A percentile compares a stretch with the other conserved stretches of the same genome.
phyloP scores from a whole-genome alignment of 345 rosid species.

The Lagerstroemia speciosa region DNA sequence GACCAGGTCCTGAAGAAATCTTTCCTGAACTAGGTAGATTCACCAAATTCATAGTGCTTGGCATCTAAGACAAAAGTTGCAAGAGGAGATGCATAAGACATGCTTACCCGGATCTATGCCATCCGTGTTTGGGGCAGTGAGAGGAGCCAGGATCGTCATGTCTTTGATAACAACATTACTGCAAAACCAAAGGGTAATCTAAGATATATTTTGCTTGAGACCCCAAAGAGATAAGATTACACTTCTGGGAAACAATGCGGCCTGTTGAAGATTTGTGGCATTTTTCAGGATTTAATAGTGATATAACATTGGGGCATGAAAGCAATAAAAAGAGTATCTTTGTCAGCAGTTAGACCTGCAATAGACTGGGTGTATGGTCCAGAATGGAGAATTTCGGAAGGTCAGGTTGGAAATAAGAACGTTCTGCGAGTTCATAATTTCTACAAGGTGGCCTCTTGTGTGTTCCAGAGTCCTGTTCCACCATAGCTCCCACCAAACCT shows the following conservation, averaged over 20 bases:
- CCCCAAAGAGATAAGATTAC: too few species aligned
- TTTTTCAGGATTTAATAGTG: not conserved
- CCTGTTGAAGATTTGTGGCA: not conserved
- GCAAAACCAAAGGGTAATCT: conserved; percentile 12
- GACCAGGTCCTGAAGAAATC: too few species aligned
- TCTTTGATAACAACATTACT: conserved; percentile 76
- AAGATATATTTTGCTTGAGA: not conserved
- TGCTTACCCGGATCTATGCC: conserved; percentile 86
- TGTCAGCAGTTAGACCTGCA: conserved; percentile 48
- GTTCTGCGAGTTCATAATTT: conserved; percentile 66
- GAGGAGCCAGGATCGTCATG: conserved; percentile 90
- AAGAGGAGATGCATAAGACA: not conserved
- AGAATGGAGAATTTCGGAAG: conserved; percentile 78
- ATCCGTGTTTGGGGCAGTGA: conserved; percentile 93
- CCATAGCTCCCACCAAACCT: conserved; percentile 99
- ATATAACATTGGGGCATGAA: not conserved
- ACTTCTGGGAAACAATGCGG: too few species aligned
- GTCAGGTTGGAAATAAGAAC: conserved; percentile 83
- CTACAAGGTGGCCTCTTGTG: conserved; percentile 94
- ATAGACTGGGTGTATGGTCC: conserved; percentile 96
- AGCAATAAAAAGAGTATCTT: not conserved
- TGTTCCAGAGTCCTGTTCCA: conserved; percentile 85
- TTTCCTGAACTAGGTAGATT: too few species aligned
- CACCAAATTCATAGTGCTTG: too few species aligned
- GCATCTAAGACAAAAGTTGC: too few species aligned